These are phyloP conservation scores for Macrolepiota albuminosa DNA, from an alignment of 768 basidiomycete species.

Conservation along the genomic window DNA sequence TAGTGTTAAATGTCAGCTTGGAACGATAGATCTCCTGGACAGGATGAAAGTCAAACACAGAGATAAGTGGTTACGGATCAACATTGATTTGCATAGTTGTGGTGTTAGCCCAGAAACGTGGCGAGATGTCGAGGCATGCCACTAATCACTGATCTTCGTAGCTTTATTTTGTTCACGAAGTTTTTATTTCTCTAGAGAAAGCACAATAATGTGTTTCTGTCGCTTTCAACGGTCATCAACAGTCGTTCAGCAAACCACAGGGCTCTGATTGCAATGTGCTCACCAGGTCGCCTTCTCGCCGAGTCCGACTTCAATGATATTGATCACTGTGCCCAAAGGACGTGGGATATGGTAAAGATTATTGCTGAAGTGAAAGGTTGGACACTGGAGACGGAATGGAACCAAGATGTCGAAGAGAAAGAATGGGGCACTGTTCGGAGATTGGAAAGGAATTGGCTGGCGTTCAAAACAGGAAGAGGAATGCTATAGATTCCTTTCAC, in stretches of 20 bases:
- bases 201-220: constrained; percentile 79
- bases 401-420: constrained; percentile 26
- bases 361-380: constrained; percentile 78
- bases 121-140: constrained; percentile 65
- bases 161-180: constrained; percentile 1
- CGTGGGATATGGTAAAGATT: constrained; percentile 73
- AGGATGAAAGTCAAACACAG: constrained; percentile 56
- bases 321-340: constrained; percentile 47
- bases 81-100: constrained; percentile 88
- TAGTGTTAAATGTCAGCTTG: constrained; percentile 73
- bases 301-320: constrained; percentile 85
- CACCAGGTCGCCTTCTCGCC: constrained; percentile 65
- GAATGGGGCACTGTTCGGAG: constrained; percentile 63
- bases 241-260: constrained; percentile 59
- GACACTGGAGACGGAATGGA: constrained; percentile 63
- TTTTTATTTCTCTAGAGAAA: constrained; percentile 39
- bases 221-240: constrained; percentile 85
- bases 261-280: constrained; percentile 59
- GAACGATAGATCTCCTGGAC: constrained; percentile 61
- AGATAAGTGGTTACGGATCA: constrained; percentile 57
- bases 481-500: neutral
- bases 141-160: neutral
- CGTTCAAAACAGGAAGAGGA: constrained; percentile 35
- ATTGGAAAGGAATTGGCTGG: constrained; percentile 68
- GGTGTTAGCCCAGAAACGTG: constrained; percentile 77